Base-by-base conservation (phyloP, 495 filamentous ascomycete species). In the Neurospora sp. region DNA sequence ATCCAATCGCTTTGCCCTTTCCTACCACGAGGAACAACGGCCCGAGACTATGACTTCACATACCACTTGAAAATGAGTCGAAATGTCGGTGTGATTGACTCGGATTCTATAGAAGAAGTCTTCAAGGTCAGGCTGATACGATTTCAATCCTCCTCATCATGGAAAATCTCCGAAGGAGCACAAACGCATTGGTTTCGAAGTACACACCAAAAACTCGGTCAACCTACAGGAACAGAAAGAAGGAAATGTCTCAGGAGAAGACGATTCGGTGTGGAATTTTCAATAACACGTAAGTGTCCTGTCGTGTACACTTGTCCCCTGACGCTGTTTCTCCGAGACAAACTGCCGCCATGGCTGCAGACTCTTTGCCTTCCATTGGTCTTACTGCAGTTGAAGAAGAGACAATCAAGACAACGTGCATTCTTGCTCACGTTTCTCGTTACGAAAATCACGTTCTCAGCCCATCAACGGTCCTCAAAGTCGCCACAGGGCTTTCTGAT, bases 1-100 rank as follows among this genome's bases (percentile, higher is more conserved):
- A 9, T 31, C 54, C 23, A 62, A 62, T 35, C 23, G 23, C 12
- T 62, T 62, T 62, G 46, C 14, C 23, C 12, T 31, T 31, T 62
- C 23, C 27, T 35, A 14, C 54, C 23, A 35, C 14, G 23, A 62
- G 27, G 54, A 62, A 18, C 54, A 62, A 16, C 23, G 12, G 54
- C 54, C 54, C 23, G 23, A 62, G 23, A 62, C 23, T 6, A 31
- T 62, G 12, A 62, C 54, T 62, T 31, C 54, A 62, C 11, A 16
- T 7, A 62, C 54, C 23, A 62, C 54, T 31, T 31, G 10, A 71
- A 3, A 59, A 66, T 23, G 39, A 35, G 23, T 44, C 69, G 27
- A 74, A 74, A 74, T 71, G 69, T 71, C 69, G 72, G 69, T 74
- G 44, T 59, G 39, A 27, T 70, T 73, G 62, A 73, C 18, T 70